Conservation (phyloP, 2,329 filamentous ascomycete genomes). For the Penicillium digitatum region DNA sequence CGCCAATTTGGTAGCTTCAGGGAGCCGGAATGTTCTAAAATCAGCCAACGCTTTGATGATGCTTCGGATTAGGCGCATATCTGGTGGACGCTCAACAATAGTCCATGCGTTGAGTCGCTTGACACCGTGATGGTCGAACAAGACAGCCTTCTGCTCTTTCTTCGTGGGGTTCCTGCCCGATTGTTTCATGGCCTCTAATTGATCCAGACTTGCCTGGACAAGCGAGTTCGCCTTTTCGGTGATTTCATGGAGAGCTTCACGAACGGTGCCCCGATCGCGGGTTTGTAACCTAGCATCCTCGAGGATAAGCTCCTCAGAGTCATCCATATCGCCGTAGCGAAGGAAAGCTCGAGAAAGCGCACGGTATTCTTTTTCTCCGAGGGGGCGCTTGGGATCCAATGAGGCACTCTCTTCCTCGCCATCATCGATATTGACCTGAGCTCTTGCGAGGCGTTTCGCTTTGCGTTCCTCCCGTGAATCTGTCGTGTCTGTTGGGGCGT, state of each 20-base stretch:
- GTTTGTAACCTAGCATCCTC: conserved; percentile 79
- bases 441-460: conserved; percentile 67
- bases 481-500: conserved; percentile 54
- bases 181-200: conserved; percentile 62
- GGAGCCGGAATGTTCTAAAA: conserved; percentile 75
- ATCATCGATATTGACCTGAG: conserved; percentile 61
- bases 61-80: conserved; percentile 78
- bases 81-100: conserved; percentile 81
- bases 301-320: conserved; percentile 81
- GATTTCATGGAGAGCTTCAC: conserved; percentile 70
- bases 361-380: conserved; percentile 88
- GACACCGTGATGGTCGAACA: conserved; percentile 90
- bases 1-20: conserved; percentile 86
- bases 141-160: conserved; percentile 94
- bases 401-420: conserved; percentile 64
- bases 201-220: conserved; percentile 67
- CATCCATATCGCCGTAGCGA: conserved; percentile 83
- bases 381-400: conserved; percentile 77
- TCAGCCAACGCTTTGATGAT: conserved; percentile 64
- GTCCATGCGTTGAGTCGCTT: conserved; percentile 96
- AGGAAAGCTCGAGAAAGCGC: conserved; percentile 88
- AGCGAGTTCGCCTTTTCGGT: conserved; percentile 67
- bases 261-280: conserved; percentile 76
- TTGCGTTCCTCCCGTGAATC: conserved; percentile 60
- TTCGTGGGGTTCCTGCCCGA: conserved; percentile 81